phyloP scores from a whole-genome alignment of 768 basidiomycete species.

The Pleurotus sapidus region DNA sequence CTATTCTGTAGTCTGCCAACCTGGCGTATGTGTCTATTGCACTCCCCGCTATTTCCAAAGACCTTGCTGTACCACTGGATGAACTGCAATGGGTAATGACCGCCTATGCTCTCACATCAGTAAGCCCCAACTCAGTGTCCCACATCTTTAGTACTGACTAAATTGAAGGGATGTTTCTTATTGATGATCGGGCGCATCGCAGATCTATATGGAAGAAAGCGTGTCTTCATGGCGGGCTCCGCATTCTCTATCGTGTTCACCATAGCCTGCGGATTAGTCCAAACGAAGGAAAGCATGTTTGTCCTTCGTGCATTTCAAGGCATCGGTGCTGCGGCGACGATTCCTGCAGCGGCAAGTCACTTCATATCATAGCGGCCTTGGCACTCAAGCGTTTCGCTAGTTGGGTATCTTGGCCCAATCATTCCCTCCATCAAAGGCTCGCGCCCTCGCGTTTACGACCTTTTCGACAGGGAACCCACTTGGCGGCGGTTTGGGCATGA shows the following conservation, averaged over 20 bases:
- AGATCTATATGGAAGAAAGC: conserved; percentile 76
- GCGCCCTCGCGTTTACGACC: conserved; percentile 77
- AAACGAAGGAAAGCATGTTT: conserved; percentile 60
- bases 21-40: conserved; percentile 37
- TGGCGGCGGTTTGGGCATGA: conserved; percentile 68
- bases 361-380: background rate
- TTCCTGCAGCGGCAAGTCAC: conserved; percentile 63
- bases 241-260: conserved; percentile 51
- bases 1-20: background rate
- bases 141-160: background rate
- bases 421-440: conserved; percentile 63
- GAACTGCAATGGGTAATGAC: conserved; percentile 64
- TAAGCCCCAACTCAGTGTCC: conserved; percentile 16
- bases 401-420: conserved; percentile 80
- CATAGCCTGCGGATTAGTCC: conserved; percentile 62
- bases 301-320: conserved; percentile 79
- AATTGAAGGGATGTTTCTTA: conserved; percentile 67
- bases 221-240: conserved; percentile 61
- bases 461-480: conserved; percentile 86
- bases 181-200: conserved; percentile 78
- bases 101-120: conserved; percentile 67
- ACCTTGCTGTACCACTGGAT: conserved; percentile 45
- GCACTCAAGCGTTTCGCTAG: conserved; percentile 26
- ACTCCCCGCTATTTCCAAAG: conserved; percentile 48
- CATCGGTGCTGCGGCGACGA: conserved; percentile 71